Evolutionary conservation across 306 rosid genomes (phyloP).

Genomic region (Sicyos edulis): DNA sequence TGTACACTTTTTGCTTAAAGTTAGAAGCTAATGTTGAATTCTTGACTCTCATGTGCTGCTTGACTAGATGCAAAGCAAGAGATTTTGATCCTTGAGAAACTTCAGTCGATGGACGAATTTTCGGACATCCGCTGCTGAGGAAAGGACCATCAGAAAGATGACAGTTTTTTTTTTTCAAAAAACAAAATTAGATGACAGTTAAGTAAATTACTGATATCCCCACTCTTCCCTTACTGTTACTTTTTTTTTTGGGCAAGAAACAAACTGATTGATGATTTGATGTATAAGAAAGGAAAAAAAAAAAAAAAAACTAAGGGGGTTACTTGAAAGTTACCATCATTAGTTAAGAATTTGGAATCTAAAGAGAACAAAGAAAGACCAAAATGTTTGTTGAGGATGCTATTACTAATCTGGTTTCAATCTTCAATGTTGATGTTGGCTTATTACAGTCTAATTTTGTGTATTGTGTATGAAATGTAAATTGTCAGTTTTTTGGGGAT

Average conservation of each 20-base stretch:
- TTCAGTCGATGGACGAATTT: conserved; percentile 47
- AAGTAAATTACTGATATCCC: background rate
- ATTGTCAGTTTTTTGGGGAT: too few relatives aligned
- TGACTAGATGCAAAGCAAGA: conserved; percentile 66
- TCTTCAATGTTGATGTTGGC: background rate
- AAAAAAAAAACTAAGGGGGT: background rate
- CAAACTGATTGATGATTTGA: background rate
- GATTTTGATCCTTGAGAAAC: conserved; percentile 55
- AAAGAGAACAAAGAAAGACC: background rate
- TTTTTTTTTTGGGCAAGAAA: background rate
- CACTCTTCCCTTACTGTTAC: background rate
- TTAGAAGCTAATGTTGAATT: conserved; percentile 3
- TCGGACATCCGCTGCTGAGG: conserved; percentile 30
- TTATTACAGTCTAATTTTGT: background rate
- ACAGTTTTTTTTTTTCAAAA: too few relatives aligned
- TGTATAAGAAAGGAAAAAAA: background rate
- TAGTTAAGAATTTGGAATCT: background rate
- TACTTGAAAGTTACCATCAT: background rate
- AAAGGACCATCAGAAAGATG: conserved; percentile 12
- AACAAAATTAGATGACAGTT: conserved; percentile 4
- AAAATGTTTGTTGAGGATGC: background rate
- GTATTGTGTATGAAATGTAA: too few relatives aligned
- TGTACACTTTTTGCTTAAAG: conserved; percentile 1
- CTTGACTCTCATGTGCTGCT: conserved; percentile 31
- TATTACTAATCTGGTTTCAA: background rate